A percentile compares a stretch with the other conserved stretches of the same genome.
Conservation (phyloP, 2,329 filamentous ascomycete species). For the Rosellinia necatrix region DNA sequence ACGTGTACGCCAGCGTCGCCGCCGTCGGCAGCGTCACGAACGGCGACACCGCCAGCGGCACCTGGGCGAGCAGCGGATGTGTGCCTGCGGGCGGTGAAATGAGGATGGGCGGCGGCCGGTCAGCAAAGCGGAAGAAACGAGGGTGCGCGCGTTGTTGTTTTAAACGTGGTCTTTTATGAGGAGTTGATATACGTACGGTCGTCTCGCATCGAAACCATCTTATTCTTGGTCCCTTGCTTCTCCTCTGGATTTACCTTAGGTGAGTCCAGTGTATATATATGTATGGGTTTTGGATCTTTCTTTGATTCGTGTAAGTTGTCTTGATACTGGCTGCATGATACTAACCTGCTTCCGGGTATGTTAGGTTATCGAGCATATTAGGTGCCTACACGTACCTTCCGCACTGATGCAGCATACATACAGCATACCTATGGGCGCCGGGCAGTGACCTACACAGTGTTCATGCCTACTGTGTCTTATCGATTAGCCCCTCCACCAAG, state of each 20-base stretch:
- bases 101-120: constrained; percentile 3
- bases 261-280: neutral
- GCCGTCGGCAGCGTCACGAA: constrained; percentile 90
- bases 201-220: constrained; percentile 45
- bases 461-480: constrained; percentile 4
- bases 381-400: no score
- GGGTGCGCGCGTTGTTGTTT: neutral
- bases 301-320: no score
- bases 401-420: no score
- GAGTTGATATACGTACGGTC: constrained; percentile 38
- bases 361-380: no score
- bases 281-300: no score
- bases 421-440: no score
- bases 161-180: constrained; percentile 7
- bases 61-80: constrained; percentile 87
- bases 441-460: no score
- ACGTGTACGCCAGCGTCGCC: constrained; percentile 92
- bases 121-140: constrained; percentile 14
- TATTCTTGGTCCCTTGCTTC: no score
- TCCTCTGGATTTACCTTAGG: no score
- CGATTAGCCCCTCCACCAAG: constrained; percentile 35
- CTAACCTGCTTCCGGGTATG: neutral
- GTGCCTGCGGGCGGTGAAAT: constrained; percentile 62
- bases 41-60: constrained; percentile 90
- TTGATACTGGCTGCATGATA: no score